Base-by-base conservation (phyloP, 2,329 filamentous ascomycete species). In the Catunica adiposa region DNA sequence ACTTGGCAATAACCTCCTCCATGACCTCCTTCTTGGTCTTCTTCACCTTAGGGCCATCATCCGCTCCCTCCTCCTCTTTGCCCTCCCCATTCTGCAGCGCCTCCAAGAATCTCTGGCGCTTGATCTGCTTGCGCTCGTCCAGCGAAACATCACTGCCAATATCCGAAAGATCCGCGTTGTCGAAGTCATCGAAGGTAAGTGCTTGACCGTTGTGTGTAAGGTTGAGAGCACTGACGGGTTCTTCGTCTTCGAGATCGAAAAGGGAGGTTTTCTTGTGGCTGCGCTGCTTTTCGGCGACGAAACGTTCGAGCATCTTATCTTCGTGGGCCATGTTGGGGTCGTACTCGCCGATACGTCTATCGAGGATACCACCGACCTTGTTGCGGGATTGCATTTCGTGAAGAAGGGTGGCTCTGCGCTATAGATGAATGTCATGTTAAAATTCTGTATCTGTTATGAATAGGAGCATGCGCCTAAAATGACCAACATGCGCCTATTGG, bases 21-120 rank as follows among this genome's bases (percentile, higher is more conserved):
- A 97, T 96, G 52, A 98, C 86, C 68, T 98, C 92, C 55, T 92
- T 86, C 70, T 96, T 97, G 2, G 83, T 83, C 72, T 96, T 98
- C 68, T 95, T 96, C 58, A 84, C 78, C 63, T 90, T 84, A 0
- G 88, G 89, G 60, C 82, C 71, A 20, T 74, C 74, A 37, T 74
- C 73, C 3, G 70, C 71, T 0, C 72, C 73, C 4, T 72, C 73
- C 0, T 73, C 74, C 53, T 73, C 71, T 47, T n/a, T n/a, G n/a
- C n/a, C n/a, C n/a, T 44, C 29, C 20, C 52, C 48, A 29, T 68
- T 70, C 20, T 52, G 48, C 0, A 70, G 74, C 29, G 72, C 68
- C 22, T 69, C 64, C 26, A 66, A 66, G 25, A 72, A 62, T 53
- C 80, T 77, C 55, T 80, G 64, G 15, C 79, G 74, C 68, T 83